phyloP scores from a whole-genome alignment of 345 rosid species.

The Passiflora organensis region DNA sequence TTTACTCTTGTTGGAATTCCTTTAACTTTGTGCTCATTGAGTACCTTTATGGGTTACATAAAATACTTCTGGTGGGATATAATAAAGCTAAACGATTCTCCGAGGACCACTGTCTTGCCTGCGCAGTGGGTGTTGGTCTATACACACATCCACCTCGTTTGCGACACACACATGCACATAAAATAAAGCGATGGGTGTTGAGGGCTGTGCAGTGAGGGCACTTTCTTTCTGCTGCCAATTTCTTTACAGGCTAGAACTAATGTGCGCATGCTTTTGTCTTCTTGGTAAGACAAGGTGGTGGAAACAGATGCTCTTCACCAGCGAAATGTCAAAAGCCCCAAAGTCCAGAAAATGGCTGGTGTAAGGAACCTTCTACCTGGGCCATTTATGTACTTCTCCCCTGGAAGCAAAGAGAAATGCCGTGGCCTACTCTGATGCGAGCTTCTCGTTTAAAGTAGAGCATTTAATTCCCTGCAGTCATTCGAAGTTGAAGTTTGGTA shows the following conservation, averaged over 20 bases:
- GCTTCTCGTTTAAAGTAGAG: neutral
- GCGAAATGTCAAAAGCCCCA: neutral
- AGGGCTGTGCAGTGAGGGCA: slow-evolving; percentile 8
- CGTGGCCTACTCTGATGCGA: neutral
- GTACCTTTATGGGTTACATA: neutral
- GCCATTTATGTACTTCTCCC: too few relatives aligned
- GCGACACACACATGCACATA: neutral
- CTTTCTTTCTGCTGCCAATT: slow-evolving; percentile 13
- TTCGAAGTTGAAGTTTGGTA: too few relatives aligned
- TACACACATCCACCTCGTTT: slow-evolving; percentile 3
- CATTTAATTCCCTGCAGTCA: neutral
- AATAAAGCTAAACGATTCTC: neutral
- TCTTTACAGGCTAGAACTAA: slow-evolving; percentile 15
- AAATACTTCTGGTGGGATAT: neutral
- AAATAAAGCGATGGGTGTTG: neutral
- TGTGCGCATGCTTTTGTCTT: slow-evolving; percentile 29
- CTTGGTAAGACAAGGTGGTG: neutral
- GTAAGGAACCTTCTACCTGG: slow-evolving; percentile 16
- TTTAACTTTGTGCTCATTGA: neutral
- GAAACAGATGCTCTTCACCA: neutral
- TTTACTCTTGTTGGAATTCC: neutral
- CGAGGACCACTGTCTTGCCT: slow-evolving; percentile 12
- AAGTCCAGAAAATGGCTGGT: neutral
- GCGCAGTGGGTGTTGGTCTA: slow-evolving; percentile 3
- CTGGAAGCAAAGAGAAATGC: too few relatives aligned